Evolutionary conservation across 139 green algal species (phyloP).

Genomic region (Chlamydomonas sp.): DNA sequence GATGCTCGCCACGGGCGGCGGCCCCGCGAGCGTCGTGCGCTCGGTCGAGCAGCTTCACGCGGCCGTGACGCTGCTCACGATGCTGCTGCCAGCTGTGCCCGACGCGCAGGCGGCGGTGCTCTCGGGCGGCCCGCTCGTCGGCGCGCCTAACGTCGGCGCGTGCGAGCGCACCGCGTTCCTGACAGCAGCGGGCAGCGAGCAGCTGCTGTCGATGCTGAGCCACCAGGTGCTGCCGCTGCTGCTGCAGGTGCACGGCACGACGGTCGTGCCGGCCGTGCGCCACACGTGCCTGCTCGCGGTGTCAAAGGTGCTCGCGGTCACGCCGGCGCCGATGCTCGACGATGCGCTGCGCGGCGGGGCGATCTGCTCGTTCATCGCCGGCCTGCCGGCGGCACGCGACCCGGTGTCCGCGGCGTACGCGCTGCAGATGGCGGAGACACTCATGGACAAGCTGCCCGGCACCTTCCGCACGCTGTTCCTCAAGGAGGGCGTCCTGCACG

Average conservation of each 20-base stretch:
- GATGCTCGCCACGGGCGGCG: conserved; percentile 33
- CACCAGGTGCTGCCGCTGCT: conserved; percentile 68
- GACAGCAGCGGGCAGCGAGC: conserved; percentile 40
- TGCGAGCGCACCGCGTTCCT: conserved; percentile 24
- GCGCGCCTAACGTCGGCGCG: not conserved
- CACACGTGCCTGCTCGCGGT: conserved; percentile 60
- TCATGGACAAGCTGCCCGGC: conserved; percentile 83
- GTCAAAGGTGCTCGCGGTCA: conserved; percentile 61
- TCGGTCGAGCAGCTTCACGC: conserved; percentile 75
- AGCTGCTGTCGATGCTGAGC: conserved; percentile 48
- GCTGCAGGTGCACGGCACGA: conserved; percentile 62
- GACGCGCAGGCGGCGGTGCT: conserved; percentile 46
- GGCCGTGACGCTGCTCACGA: conserved; percentile 61
- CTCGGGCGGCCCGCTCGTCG: conserved; percentile 18
- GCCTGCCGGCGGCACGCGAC: conserved; percentile 68
- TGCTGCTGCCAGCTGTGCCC: conserved; percentile 71
- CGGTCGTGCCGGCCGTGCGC: conserved; percentile 57
- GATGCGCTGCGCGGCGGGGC: conserved; percentile 57
- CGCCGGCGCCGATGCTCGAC: conserved; percentile 43
- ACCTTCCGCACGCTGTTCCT: conserved; percentile 70
- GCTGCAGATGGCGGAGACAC: conserved; percentile 70
- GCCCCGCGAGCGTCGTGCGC: conserved; percentile 43
- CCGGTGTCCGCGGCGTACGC: conserved; percentile 29
- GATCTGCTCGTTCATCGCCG: conserved; percentile 73
- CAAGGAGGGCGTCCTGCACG: conserved; percentile 88